Evolutionary conservation across 306 rosid genomes (phyloP).

Genomic region (Castanopsis chinensis): DNA sequence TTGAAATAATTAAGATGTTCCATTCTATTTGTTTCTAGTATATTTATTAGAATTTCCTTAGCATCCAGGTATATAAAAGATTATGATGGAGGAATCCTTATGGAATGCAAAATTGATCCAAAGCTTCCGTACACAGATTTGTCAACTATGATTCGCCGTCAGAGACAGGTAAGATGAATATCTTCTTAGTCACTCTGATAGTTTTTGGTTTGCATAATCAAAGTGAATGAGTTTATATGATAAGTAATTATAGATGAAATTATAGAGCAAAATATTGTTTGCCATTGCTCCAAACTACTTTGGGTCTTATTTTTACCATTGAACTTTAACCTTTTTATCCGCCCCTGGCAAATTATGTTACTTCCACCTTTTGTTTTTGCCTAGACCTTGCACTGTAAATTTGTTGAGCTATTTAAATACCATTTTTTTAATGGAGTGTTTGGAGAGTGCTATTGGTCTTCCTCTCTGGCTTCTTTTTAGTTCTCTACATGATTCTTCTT

Average conservation of each 20-base stretch:
- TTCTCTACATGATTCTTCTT: background rate
- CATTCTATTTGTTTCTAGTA: background rate
- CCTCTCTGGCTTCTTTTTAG: background rate
- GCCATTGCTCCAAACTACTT: background rate
- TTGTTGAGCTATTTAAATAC: background rate
- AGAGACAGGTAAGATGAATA: conserved; percentile 67
- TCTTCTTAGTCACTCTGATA: conserved; percentile 2
- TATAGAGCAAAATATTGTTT: background rate
- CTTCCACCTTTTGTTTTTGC: background rate
- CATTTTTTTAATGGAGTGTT: background rate
- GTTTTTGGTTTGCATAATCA: conserved; percentile 14
- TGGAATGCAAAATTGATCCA: conserved; percentile 98
- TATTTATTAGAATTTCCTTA: conserved; percentile 12
- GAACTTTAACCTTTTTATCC: background rate
- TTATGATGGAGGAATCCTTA: conserved; percentile 93
- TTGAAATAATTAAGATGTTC: background rate
- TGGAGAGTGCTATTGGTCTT: background rate
- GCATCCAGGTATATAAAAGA: conserved; percentile 88
- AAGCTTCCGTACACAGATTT: conserved; percentile 90
- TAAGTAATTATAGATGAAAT: background rate
- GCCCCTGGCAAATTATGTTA: background rate
- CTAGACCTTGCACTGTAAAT: background rate
- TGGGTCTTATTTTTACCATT: background rate
- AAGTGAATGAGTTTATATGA: background rate
- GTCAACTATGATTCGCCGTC: conserved; percentile 91